Percentiles rank a stretch among this genome's conserved stretches.
These are phyloP conservation scores for Martensiomyces pterosporus DNA, from an alignment of 192 early-diverging fungal species.

Conservation along the genomic window DNA sequence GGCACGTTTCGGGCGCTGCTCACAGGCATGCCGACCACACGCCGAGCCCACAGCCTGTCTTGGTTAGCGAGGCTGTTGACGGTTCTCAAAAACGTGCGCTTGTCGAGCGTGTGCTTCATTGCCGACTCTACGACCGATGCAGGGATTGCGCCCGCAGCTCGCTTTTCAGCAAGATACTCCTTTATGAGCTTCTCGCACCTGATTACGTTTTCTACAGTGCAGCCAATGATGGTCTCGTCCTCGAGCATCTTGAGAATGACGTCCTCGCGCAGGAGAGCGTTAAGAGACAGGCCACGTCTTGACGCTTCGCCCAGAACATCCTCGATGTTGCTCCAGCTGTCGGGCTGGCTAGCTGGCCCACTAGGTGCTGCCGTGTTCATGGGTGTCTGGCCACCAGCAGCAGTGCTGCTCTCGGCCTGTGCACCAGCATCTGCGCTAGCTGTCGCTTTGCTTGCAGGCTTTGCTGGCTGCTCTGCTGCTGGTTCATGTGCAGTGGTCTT, in stretches of 20 bases:
- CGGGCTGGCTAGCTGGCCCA: no score
- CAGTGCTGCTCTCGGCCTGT: not conserved
- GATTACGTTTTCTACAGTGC: not conserved
- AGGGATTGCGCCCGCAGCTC: conserved; percentile 2
- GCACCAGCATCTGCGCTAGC: not conserved
- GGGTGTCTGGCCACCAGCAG: no score
- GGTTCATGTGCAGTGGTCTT: no score
- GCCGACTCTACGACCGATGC: conserved; percentile 1
- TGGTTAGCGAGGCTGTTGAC: conserved; percentile 12
- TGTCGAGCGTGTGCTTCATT: conserved; percentile 18
- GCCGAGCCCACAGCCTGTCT: conserved; percentile 10
- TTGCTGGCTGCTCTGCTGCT: no score
- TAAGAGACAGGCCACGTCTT: conserved; percentile 7
- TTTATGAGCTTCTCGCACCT: conserved; percentile 5
- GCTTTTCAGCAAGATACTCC: conserved; percentile 7
- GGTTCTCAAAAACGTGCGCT: conserved; percentile 22
- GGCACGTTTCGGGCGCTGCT: conserved; percentile 1
- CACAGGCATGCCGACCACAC: not conserved
- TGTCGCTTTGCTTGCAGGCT: no score
- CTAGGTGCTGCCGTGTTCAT: conserved; percentile 6
- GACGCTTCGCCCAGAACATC: conserved; percentile 15
- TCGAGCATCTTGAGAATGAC: conserved; percentile 16
- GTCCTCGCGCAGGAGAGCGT: conserved; percentile 26
- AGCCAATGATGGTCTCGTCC: conserved; percentile 15
- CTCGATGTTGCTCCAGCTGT: not conserved